These are phyloP conservation scores for Prunus kanzakura DNA, from an alignment of 306 rosid species.

Conservation along the genomic window DNA sequence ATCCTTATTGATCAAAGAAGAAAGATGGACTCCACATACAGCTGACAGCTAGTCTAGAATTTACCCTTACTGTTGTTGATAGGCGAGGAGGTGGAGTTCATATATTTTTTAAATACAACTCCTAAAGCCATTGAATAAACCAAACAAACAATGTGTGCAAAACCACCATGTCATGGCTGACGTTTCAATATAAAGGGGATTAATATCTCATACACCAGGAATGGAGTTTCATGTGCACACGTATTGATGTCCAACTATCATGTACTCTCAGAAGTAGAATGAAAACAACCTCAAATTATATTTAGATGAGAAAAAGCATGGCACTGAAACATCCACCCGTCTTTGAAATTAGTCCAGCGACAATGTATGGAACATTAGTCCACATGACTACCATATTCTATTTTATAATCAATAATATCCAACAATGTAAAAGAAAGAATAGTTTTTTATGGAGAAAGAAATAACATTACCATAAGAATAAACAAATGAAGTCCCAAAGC, in stretches of 20 bases:
- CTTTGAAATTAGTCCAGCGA: not conserved
- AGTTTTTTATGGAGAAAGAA: not conserved
- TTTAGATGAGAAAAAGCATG: not conserved
- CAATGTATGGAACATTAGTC: not conserved
- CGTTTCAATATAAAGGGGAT: not conserved
- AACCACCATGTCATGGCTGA: not conserved
- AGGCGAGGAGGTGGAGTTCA: not conserved
- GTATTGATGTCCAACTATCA: not conserved
- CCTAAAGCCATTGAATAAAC: not conserved
- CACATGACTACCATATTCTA: too few species aligned
- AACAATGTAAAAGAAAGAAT: not conserved
- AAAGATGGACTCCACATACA: not conserved
- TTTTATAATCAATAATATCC: not conserved
- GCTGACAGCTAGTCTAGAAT: not conserved
- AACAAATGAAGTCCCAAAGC: slow-evolving; percentile 19
- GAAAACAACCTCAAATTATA: not conserved
- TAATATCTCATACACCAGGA: not conserved
- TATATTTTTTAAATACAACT: not conserved
- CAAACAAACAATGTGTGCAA: not conserved
- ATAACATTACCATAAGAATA: slow-evolving; percentile 49
- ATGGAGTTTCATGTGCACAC: not conserved
- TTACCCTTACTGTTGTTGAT: not conserved
- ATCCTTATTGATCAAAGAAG: not conserved
- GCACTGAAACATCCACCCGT: not conserved
- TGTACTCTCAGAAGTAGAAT: not conserved